Conservation (phyloP, 805 yeast genomes). For the Teunomyces barrocoloradensis region DNA sequence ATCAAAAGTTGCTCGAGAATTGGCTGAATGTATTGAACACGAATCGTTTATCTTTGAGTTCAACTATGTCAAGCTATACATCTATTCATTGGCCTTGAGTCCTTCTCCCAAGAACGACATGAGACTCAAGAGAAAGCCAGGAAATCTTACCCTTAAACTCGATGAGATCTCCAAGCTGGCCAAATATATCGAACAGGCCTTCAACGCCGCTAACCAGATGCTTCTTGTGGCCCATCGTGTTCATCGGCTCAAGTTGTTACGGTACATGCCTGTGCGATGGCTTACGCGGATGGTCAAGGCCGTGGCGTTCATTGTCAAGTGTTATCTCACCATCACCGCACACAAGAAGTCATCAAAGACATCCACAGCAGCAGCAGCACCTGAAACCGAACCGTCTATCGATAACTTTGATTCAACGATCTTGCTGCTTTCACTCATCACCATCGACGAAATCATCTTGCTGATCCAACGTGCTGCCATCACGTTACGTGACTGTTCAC, state of each 20-base stretch:
- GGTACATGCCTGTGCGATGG: constrained; percentile 92
- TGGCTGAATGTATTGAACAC: constrained; percentile 49
- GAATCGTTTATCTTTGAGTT: constrained; percentile 80
- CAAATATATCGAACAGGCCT: constrained; percentile 77
- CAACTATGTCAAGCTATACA: constrained; percentile 78
- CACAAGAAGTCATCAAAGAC: constrained; percentile 29
- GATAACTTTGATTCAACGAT: constrained; percentile 46
- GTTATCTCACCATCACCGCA: constrained; percentile 64
- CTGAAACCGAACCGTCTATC: constrained; percentile 14
- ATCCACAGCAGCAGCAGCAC: constrained; percentile 5
- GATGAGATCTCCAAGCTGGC: constrained; percentile 74
- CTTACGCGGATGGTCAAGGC: constrained; percentile 81
- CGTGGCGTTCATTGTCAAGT: constrained; percentile 85
- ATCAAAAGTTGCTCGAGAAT: constrained; percentile 37
- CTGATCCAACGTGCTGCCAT: constrained; percentile 71
- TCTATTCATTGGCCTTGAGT: constrained; percentile 77
- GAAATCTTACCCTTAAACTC: constrained; percentile 42
- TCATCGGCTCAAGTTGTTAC: constrained; percentile 58
- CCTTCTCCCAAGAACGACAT: constrained; percentile 27
- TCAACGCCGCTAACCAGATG: constrained; percentile 78
- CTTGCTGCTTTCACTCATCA: constrained; percentile 59
- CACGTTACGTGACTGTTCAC: constrained; percentile 76
- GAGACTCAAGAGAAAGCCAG: constrained; percentile 13
- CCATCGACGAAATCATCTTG: constrained; percentile 66
- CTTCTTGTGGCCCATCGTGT: constrained; percentile 68